Base-by-base conservation (phyloP, 2,329 filamentous ascomycete species). In the Penicillium sp. region DNA sequence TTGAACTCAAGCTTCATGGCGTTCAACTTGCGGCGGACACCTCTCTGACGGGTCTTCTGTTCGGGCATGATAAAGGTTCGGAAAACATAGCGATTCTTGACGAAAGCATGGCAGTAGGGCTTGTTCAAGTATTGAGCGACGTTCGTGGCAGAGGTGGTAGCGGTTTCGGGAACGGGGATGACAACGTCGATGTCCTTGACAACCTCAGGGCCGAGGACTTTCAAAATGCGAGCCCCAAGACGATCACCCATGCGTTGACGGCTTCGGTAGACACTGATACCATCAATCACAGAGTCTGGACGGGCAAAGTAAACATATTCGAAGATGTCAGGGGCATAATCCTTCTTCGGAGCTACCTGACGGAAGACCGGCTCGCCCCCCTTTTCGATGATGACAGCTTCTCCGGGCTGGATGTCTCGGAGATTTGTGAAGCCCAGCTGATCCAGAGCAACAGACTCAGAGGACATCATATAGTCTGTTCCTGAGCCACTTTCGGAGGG, bases 41-140 rank as follows among this genome's bases (percentile, higher is more conserved):
- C 84, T 66, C 90, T 90, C 56, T 92, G 79, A 3, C 89, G 76
- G 12, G 80, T 76, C 51, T 79, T 79, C 62, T 95, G 89, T 17
- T 83, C 84, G 1, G 89, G 82, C 81, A 85, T 84, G 59, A 88
- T 90, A 62, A 90, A 92, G 1, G 86, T 93, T 33, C 86, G 77
- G 73, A 86, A 88, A 43, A 93, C 83, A 61, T 93, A 93, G 35
- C 85, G 76, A 64, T 93, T 93, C 73, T 92, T 93, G 48, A 94
- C 81, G 54, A 94, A 90, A 2, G 81, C 88, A 57, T 85, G 84
- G 41, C 77, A 82, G 56, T 84, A 87, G 1, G 84, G 84, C 60
- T 86, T 88, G 50, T 79, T 75, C 12, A 95, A 73, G 27, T 77
- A 73, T 54, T 81, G 77, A n/a, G 87, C 82, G 16, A 94, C 75